A percentile compares a stretch with the other conserved stretches of the same genome.
These are phyloP conservation scores for Alloascoidea africana DNA, from an alignment of 805 yeast genomes.

Conservation along the genomic window DNA sequence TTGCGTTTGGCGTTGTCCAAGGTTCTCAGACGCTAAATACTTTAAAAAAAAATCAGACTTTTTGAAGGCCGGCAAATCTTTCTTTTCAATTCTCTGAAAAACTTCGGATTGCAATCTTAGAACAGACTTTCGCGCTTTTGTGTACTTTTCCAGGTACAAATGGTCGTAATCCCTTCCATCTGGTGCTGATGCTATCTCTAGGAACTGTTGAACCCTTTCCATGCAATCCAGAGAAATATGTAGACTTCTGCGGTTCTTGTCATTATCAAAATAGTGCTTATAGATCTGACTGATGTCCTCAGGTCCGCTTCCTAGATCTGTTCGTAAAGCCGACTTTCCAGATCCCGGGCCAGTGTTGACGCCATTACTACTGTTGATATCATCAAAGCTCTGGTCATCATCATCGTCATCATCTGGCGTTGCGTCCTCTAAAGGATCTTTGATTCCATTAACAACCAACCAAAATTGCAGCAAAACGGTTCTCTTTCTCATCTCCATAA, in stretches of 20 bases:
- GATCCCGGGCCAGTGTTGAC: neutral
- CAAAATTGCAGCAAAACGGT: conserved; percentile 42
- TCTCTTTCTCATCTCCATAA: conserved; percentile 35
- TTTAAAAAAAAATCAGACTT: conserved; percentile 39
- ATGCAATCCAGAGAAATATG: conserved; percentile 10
- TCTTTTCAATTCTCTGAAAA: conserved; percentile 31
- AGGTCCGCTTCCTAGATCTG: conserved; percentile 19
- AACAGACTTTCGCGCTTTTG: conserved; percentile 42
- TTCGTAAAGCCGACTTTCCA: conserved; percentile 6
- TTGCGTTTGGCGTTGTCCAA: conserved; percentile 7
- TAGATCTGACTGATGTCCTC: conserved; percentile 40
- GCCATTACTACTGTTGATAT: neutral
- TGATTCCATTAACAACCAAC: conserved; percentile 49
- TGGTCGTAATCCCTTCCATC: no score
- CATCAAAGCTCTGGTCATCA: conserved; percentile 15
- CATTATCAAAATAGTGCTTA: conserved; percentile 22
- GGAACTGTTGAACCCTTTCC: conserved; percentile 23
- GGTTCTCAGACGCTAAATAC: conserved; percentile 28
- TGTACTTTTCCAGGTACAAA: conserved; percentile 22
- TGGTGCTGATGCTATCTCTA: conserved; percentile 3
- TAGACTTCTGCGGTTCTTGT: conserved; percentile 7
- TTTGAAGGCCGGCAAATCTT: conserved; percentile 45
- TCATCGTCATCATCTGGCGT: conserved; percentile 11
- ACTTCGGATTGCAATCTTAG: conserved; percentile 41
- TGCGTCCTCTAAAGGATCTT: conserved; percentile 48